phyloP scores from a whole-genome alignment of 2,329 filamentous ascomycete species.

The Corinectria fuckeliana region DNA sequence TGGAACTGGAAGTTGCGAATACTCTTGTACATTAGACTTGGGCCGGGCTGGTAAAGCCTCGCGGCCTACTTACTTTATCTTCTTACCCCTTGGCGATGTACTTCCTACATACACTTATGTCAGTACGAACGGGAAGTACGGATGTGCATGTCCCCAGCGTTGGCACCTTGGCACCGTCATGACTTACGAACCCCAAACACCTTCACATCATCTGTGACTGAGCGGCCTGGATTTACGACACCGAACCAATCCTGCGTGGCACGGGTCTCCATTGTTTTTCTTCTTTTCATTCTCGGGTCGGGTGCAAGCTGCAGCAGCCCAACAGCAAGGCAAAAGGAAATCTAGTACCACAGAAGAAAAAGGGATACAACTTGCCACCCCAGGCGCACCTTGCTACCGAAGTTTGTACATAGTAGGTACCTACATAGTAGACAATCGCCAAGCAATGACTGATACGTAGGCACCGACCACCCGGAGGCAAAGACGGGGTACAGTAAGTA shows the following conservation, averaged over 20 bases:
- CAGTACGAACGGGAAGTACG: too few species aligned
- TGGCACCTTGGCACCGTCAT: too few species aligned
- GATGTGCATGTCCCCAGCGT: too few species aligned
- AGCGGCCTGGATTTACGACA: constrained; percentile 16
- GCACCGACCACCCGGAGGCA: background rate
- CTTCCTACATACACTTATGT: background rate
- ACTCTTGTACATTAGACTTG: too few species aligned
- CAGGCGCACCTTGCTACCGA: background rate
- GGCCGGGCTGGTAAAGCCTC: too few species aligned
- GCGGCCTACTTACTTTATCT: background rate
- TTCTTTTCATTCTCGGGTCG: background rate
- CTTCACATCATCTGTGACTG: background rate
- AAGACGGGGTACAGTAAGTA: too few species aligned
- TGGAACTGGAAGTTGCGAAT: background rate
- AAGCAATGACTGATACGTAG: too few species aligned
- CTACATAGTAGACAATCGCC: too few species aligned
- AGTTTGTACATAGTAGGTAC: too few species aligned
- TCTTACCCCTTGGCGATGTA: background rate
- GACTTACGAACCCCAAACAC: too few species aligned
- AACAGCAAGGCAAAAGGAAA: background rate
- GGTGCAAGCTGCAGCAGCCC: constrained; percentile 1
- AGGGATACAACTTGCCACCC: constrained; percentile 9
- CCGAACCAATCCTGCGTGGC: constrained; percentile 4
- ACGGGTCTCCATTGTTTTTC: background rate
- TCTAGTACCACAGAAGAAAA: too few species aligned